A percentile compares a stretch with the other conserved stretches of the same genome.
phyloP scores from a whole-genome alignment of 257 asterid species.

The Petunia axillaris region DNA sequence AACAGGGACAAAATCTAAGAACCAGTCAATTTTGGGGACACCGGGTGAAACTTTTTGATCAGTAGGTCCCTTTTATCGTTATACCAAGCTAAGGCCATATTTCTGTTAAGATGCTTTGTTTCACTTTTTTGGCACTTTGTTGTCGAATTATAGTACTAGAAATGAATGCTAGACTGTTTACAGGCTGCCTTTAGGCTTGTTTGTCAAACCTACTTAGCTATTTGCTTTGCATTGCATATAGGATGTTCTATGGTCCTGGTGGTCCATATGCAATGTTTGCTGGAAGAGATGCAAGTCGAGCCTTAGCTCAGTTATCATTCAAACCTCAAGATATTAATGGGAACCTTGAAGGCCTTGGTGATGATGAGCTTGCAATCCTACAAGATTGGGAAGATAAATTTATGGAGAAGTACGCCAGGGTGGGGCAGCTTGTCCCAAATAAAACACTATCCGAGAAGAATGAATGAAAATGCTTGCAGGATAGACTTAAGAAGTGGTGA shows the following conservation, averaged over 20 bases:
- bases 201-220: neutral
- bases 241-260: slow-evolving; percentile 99
- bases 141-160: slow-evolving; percentile 3
- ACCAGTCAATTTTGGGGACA: no score
- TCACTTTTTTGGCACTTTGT: neutral
- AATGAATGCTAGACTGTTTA: neutral
- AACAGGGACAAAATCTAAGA: no score
- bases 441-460: slow-evolving; percentile 35
- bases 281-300: slow-evolving; percentile 95
- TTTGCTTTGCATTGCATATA: slow-evolving; percentile 29
- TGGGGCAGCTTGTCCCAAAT: slow-evolving; percentile 67
- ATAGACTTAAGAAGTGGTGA: slow-evolving; percentile 27
- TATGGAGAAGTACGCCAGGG: slow-evolving; percentile 85
- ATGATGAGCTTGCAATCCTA: slow-evolving; percentile 67
- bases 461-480: slow-evolving; percentile 28
- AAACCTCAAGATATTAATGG: slow-evolving; percentile 82
- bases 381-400: slow-evolving; percentile 93
- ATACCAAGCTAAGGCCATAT: neutral
- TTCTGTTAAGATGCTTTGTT: neutral
- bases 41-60: no score
- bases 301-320: slow-evolving; percentile 89
- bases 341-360: slow-evolving; percentile 69
- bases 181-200: neutral
- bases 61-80: neutral
- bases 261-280: slow-evolving; percentile 89